A percentile compares a stretch with the other conserved stretches of the same genome.
Evolutionary conservation across 1,284 basidiomycete species (phyloP).

Genomic region (Cronartium ribicola): DNA sequence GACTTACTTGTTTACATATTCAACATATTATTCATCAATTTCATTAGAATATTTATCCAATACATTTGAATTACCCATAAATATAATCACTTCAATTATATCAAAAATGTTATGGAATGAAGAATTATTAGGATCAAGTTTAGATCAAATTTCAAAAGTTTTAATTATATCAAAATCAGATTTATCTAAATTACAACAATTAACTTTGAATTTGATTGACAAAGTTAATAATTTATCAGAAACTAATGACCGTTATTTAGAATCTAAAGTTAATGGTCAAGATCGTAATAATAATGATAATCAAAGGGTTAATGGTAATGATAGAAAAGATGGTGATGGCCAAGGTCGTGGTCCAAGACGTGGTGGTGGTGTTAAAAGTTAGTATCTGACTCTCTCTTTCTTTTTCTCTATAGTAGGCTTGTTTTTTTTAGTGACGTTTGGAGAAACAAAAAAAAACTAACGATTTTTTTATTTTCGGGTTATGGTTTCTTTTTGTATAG

Average conservation of each 20-base stretch:
- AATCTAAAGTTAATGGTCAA: constrained; percentile 68
- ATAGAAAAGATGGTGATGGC: constrained; percentile 30
- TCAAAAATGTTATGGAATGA: constrained; percentile 99
- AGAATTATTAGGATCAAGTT: constrained; percentile 76
- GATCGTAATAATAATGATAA: constrained; percentile 9
- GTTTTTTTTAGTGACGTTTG: neutral
- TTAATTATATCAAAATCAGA: constrained; percentile 87
- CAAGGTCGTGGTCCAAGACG: constrained; percentile 24
- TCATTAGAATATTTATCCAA: constrained; percentile 79
- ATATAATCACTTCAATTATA: constrained; percentile 81
- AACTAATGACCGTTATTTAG: constrained; percentile 90
- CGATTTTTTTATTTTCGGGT: neutral
- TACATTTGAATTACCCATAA: constrained; percentile 77
- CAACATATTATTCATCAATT: constrained; percentile 85
- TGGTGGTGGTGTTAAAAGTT: constrained; percentile 37
- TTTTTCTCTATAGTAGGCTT: neutral
- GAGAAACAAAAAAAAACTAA: too few species aligned
- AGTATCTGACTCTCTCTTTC: neutral
- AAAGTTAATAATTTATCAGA: constrained; percentile 83
- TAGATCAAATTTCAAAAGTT: constrained; percentile 82
- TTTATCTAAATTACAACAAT: constrained; percentile 78
- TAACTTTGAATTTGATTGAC: constrained; percentile 81
- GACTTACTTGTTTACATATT: constrained; percentile 98
- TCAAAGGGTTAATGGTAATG: constrained; percentile 11
- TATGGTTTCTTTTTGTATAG: constrained; percentile 3